A percentile compares a stretch with the other conserved stretches of the same genome.
Conservation (phyloP, 257 asterid species). For the Cynanchum wilfordii region DNA sequence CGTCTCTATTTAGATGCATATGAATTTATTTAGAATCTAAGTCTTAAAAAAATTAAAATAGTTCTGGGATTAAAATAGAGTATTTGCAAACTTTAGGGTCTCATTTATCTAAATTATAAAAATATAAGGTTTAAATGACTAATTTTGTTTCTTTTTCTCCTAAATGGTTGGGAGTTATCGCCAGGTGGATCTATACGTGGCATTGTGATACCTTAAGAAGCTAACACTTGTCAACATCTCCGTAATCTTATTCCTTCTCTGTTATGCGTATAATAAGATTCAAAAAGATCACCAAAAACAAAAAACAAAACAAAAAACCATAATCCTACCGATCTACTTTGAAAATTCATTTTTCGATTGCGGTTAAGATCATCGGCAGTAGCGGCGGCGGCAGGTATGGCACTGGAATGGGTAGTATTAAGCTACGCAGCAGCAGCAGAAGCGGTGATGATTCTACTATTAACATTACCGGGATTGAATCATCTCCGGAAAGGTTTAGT, state of each 20-base stretch:
- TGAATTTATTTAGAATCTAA: too few species aligned
- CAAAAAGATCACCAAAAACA: not conserved
- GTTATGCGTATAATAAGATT: not conserved
- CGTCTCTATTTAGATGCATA: too few species aligned
- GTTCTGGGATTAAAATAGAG: too few species aligned
- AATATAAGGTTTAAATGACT: too few species aligned
- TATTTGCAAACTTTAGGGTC: too few species aligned
- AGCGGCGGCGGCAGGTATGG: slow-evolving; percentile 27
- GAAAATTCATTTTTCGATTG: too few species aligned
- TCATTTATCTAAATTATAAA: too few species aligned
- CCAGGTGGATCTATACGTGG: not conserved
- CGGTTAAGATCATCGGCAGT: not conserved
- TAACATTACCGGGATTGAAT: slow-evolving; percentile 25
- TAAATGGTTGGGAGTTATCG: not conserved
- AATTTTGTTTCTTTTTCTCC: not conserved
- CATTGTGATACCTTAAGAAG: not conserved
- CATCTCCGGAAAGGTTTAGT: slow-evolving; percentile 40
- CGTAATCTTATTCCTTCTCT: not conserved
- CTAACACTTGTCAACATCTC: not conserved
- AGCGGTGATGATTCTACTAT: slow-evolving; percentile 40
- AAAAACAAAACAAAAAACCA: too few species aligned
- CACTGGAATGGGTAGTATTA: slow-evolving; percentile 56
- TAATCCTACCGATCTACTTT: too few species aligned
- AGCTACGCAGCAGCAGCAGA: slow-evolving; percentile 49
- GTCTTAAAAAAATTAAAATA: too few species aligned